Conservation (phyloP, 176 grass and related monocot species). For the Alloteropsis semialata region DNA sequence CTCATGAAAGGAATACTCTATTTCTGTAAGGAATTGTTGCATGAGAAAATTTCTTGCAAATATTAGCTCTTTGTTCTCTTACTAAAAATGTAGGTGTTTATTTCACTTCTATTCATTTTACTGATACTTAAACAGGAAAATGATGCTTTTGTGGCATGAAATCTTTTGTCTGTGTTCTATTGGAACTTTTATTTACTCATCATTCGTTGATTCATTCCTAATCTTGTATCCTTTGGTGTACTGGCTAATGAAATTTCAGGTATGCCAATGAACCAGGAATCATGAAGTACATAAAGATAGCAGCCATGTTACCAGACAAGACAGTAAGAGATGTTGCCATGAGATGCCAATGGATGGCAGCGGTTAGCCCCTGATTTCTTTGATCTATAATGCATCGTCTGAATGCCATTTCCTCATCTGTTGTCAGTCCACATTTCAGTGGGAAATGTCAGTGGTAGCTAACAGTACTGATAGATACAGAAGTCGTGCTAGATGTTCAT, state of each 20-base stretch:
- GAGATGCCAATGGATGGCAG: conserved; percentile 92
- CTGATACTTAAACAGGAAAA: not conserved
- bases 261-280: conserved; percentile 76
- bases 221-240: conserved; percentile 13
- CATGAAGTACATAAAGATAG: conserved; percentile 99
- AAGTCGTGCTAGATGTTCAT: conserved; percentile 23
- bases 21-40: not conserved
- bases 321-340: conserved; percentile 99
- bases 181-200: conserved; percentile 12
- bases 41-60: conserved; percentile 8
- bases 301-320: conserved; percentile 76
- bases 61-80: not conserved
- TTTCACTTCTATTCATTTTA: not conserved
- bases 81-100: not conserved
- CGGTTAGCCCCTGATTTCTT: conserved; percentile 52
- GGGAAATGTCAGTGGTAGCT: not conserved
- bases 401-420: not conserved
- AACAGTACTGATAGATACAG: not conserved
- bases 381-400: conserved; percentile 10
- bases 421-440: not conserved
- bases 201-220: not conserved
- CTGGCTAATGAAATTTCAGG: conserved; percentile 46
- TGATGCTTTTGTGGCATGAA: not conserved
- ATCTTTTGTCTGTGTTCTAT: not conserved
- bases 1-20: not conserved